Conservation (phyloP, 768 basidiomycete genomes). For the Tulasnella sp. region DNA sequence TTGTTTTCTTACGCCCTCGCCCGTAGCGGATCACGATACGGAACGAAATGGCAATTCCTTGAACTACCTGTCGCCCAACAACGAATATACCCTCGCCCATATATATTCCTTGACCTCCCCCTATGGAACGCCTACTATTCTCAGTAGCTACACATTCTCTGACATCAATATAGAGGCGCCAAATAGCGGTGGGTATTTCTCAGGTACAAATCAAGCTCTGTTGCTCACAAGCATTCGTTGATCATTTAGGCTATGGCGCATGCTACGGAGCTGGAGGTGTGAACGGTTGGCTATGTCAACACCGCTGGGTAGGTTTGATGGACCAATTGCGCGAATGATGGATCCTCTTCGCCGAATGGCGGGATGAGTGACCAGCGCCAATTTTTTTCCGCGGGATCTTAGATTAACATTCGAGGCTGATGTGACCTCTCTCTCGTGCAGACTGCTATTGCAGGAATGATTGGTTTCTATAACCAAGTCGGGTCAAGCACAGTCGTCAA, state of each 20-base stretch:
- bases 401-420: too few species aligned
- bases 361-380: too few species aligned
- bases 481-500: slow-evolving; percentile 6
- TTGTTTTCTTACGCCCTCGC: neutral
- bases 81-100: slow-evolving; percentile 48
- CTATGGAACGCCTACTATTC: slow-evolving; percentile 53
- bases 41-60: slow-evolving; percentile 45
- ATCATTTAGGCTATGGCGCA: slow-evolving; percentile 5
- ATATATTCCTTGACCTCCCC: slow-evolving; percentile 54
- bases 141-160: slow-evolving; percentile 43
- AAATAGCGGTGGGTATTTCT: slow-evolving; percentile 35
- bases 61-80: slow-evolving; percentile 50
- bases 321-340: too few species aligned
- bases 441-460: slow-evolving; percentile 12
- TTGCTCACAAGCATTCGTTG: neutral
- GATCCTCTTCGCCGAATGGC: too few species aligned
- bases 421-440: too few species aligned
- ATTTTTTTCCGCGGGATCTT: too few species aligned
- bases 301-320: slow-evolving; percentile 20
- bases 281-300: slow-evolving; percentile 21
- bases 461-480: slow-evolving; percentile 16
- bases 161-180: slow-evolving; percentile 46
- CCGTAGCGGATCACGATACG: slow-evolving; percentile 51
- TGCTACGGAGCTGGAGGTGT: slow-evolving; percentile 15
- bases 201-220: neutral